Evolutionary conservation across 306 rosid genomes (phyloP), one percentile per base, ranked within the genome.

Genomic region (Coriaria nepalensis): DNA sequence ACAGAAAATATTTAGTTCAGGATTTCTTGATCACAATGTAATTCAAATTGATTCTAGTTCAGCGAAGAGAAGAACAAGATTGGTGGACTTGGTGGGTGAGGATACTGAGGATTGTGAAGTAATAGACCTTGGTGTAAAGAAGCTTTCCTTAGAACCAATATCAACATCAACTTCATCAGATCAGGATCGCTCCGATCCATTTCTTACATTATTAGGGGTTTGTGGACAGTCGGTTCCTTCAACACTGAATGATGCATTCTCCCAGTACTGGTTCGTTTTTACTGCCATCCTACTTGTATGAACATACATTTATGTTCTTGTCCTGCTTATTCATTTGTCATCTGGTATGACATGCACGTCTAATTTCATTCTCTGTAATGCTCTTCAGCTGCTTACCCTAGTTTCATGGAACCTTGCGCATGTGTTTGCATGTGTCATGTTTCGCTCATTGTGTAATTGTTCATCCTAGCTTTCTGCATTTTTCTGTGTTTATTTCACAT

Each of bases 151-250:
- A 60, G 35, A 20, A 20, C 29, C 29, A 20, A 20, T 64, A 9
- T 81, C 95, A 52, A 61, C 78, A 15, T 68, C 83, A 11, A 50
- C 79, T 53, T 61, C 78, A 6, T 12, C 47, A 15, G 78, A 72
- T 41, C 50, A n/a, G 52, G 75, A 75, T 45, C 67, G 67, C 8
- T 60, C 53, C 40, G 73, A 69, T 62, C 85, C 77, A 37, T 73
- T 84, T 69, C 33, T 63, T 49, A 74, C 82, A 50, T 54, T 90
- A 32, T 85, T 90, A 55, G 71, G 66, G 32, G 80, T 71, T 52
- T 84, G 97, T 71, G 97, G 77, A 57, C 97, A 90, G 82, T 71
- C 81, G 40, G 67, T 53, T 43, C 97, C 95, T 33, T 70, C 75
- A 13, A 45, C 32, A 55, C 63, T 84, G 11, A 64, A 65, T 44